Base-by-base conservation (phyloP, 257 asterid genomes). In the Ballota nigra region DNA sequence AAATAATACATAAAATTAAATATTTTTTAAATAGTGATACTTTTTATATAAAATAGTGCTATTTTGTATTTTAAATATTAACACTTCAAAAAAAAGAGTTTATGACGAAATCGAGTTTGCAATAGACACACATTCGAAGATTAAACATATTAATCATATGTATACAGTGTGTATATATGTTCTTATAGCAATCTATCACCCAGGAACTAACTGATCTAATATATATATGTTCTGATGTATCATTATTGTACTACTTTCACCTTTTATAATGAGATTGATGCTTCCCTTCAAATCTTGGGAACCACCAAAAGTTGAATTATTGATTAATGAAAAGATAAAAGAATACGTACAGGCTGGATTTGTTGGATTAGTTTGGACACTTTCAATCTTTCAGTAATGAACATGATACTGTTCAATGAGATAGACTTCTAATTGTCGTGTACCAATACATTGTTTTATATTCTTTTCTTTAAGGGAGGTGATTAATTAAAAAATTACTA, bases 231-330 rank as follows among this genome's bases (percentile, higher is more conserved):
- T 3, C 12, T 60, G 43, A 24, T 55, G 47, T 19, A 15, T 52
- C 33, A 41, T 66, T 38, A 47, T 71, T 59, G 69, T 33, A 16
- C 9, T 47, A 23, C 24, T 63, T 28, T 76, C 3, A 22, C 47
- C 76, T 31, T 70, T 70, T 69, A 49, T 61, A 26, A 62, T 34
- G 71, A 47, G 29, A 43, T 52, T 28, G 11, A 70, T 70, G 15
- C 76, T 71, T 71, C 15, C 43, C 81, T 77, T 71, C 78, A 66
- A 77, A 66, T 60, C 71, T 77, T 26, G 78, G 82, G 78, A 77
- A 77, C 78, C 68, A 72, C 78, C 78, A 77, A 71, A 72, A 66
- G 71, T 40, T 61, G 72, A 78, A 78, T 68, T 78, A 78, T 72
- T 68, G 72, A 68, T 68, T 52, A 72, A 59, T 73, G 24, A 19